A percentile compares a stretch with the other conserved stretches of the same genome.
phyloP scores from a whole-genome alignment of 306 rosid species.

The Rubus idaeus region DNA sequence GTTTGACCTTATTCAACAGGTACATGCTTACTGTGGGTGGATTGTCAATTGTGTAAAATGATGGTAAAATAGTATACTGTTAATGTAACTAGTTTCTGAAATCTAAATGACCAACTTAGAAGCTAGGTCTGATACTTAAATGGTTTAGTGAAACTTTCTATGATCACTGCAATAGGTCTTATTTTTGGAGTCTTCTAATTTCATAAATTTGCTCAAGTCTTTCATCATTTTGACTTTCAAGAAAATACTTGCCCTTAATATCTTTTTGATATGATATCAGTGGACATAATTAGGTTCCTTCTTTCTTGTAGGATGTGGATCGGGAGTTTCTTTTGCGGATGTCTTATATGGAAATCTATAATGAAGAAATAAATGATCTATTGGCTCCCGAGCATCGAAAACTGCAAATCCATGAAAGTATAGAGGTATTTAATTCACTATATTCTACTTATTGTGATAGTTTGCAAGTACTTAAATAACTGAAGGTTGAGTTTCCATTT shows the following conservation, averaged over 20 bases:
- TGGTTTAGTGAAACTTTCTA: background rate
- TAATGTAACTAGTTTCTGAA: background rate
- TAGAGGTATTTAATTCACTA: constrained; percentile 54
- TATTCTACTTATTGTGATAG: constrained; percentile 4
- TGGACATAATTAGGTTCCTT: background rate
- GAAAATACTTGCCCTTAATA: background rate
- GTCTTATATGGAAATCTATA: constrained; percentile 98
- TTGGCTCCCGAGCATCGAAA: constrained; percentile 94
- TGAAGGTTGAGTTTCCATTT: constrained; percentile 22
- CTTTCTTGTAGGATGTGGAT: constrained; percentile 56
- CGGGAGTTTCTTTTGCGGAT: constrained; percentile 92
- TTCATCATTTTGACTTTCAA: background rate
- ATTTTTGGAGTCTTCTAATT: background rate
- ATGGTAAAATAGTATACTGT: background rate
- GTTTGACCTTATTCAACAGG: constrained; percentile 67
- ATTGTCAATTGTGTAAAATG: background rate
- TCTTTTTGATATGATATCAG: background rate
- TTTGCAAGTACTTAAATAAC: constrained; percentile 15
- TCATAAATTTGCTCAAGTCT: background rate
- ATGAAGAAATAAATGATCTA: constrained; percentile 92
- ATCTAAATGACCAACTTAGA: background rate
- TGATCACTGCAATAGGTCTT: background rate
- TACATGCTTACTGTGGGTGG: constrained; percentile 13
- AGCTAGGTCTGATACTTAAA: background rate
- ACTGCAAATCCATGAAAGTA: constrained; percentile 92